These are phyloP conservation scores for Penicillium sp. DNA, from an alignment of 2,329 filamentous ascomycete genomes.

Conservation along the genomic window DNA sequence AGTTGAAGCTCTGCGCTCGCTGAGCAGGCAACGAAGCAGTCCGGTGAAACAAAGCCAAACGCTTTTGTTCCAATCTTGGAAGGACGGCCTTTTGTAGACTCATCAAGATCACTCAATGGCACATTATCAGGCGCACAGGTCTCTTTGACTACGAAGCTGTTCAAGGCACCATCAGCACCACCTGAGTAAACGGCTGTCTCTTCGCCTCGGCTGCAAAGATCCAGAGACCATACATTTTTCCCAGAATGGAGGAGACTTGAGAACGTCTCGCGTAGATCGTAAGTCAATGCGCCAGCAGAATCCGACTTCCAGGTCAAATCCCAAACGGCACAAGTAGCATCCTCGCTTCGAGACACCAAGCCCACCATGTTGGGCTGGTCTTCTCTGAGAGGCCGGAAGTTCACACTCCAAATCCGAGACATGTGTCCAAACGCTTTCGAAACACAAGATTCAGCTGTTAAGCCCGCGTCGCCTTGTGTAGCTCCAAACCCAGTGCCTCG, in stretches of 20 bases:
- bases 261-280: constrained; percentile 43
- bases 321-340: constrained; percentile 76
- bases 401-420: constrained; percentile 85
- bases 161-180: constrained; percentile 73
- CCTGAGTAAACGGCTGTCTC: constrained; percentile 63
- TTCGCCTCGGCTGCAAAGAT: constrained; percentile 33
- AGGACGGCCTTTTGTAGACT: neutral
- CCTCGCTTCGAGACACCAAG: constrained; percentile 80
- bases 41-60: constrained; percentile 36
- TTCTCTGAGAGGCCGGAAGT: constrained; percentile 53
- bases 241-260: constrained; percentile 69
- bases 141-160: constrained; percentile 29
- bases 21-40: constrained; percentile 34
- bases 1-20: constrained; percentile 32
- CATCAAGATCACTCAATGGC: neutral
- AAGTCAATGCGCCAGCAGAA: constrained; percentile 11
- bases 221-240: constrained; percentile 86
- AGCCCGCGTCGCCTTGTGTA: constrained; percentile 31
- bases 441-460: constrained; percentile 51
- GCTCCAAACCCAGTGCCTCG: constrained; percentile 65
- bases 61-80: constrained; percentile 19
- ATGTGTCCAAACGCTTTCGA: constrained; percentile 79
- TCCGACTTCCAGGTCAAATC: constrained; percentile 45
- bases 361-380: constrained; percentile 38
- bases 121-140: neutral